Conservation (phyloP, 2,329 filamentous ascomycete species). For the Aureobasidium vineae region DNA sequence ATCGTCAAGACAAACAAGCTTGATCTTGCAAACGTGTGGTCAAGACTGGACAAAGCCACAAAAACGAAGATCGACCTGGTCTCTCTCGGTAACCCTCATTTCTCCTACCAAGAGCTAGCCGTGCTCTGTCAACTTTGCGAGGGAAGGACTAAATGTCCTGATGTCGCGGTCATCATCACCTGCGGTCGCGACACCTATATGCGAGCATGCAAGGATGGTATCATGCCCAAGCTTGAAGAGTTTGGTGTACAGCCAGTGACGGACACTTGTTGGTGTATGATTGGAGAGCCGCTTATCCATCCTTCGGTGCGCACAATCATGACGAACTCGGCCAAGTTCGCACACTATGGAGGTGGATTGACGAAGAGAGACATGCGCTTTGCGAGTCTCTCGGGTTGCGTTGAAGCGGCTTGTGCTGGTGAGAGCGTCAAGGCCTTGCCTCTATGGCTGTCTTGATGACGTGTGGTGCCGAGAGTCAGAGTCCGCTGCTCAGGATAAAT, state of each 20-base stretch:
- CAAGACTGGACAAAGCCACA: constrained; percentile 27
- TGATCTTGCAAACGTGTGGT: constrained; percentile 16
- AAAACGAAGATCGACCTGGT: constrained; percentile 39
- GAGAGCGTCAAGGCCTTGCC: background rate
- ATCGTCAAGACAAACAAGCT: background rate
- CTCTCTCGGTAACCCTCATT: constrained; percentile 50
- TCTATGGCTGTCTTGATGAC: background rate
- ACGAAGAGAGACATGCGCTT: constrained; percentile 32
- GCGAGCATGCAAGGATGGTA: constrained; percentile 35
- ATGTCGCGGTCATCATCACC: constrained; percentile 18
- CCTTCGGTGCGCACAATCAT: constrained; percentile 37
- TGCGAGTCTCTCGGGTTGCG: constrained; percentile 33
- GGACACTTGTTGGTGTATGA: constrained; percentile 53
- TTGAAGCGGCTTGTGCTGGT: constrained; percentile 30
- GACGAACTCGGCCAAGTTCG: constrained; percentile 51
- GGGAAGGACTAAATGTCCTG: constrained; percentile 31
- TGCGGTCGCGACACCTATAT: constrained; percentile 31
- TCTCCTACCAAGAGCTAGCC: constrained; percentile 42
- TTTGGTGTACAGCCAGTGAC: constrained; percentile 46
- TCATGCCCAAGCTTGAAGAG: constrained; percentile 35
- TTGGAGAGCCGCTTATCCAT: constrained; percentile 44
- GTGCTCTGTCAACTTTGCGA: constrained; percentile 38
- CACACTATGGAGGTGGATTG: constrained; percentile 43
- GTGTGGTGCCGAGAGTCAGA: background rate
- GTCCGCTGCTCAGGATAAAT: background rate